Evolutionary conservation across 2,329 filamentous ascomycete genomes (phyloP), one percentile per base, ranked within the genome.

Genomic region (Trichoderma semiorbis): DNA sequence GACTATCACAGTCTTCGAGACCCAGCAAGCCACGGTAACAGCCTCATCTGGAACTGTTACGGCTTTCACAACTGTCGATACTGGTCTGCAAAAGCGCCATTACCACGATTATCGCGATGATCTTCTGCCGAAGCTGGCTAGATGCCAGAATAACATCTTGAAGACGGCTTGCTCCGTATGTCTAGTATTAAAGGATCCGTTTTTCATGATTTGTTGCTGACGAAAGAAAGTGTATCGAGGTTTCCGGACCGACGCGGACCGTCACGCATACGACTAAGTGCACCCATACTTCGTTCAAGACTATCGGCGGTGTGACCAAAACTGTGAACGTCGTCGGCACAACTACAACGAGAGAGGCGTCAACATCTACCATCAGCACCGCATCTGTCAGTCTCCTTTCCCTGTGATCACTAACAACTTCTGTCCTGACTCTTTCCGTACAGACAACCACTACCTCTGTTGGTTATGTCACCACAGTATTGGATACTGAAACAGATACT

Each of bases 111-210:
- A 21, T 24, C 65, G 65, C 3, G 65, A 68, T 43, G 53, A 36
- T 16, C 65, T 68, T 43, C 34, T 68, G 34, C 53, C 53, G 12
- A 68, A 34, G 16, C 53, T 68, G 24, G 53, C 53, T 0, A 34
- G 14, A 21, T 68, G 65, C 14, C 24, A 47, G n/a, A 30, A 28
- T 18, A 14, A 28, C 12, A 32, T 32, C 14, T 24, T 68, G 26
- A 43, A 60, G 65, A 68, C 65, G 39, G 65, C 65, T 24, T 68
- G 65, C 34, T 68, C 65, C 5, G 65, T 68, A 47, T 12, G 36
- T 26, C 6, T 67, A 11, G 7, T n/a, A 12, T 55, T 7, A 10
- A 5, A 47, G 14, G 1, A 3, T 14, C 7, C 5, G 4, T 18
- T 11, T 11, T 14, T 2, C 2, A 24, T 7, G 43, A 4, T 32